Percentiles rank a stretch among this genome's conserved stretches.
Evolutionary conservation across 129 eudicot genomes (phyloP).

Genomic region (Tanacetum coccineum): DNA sequence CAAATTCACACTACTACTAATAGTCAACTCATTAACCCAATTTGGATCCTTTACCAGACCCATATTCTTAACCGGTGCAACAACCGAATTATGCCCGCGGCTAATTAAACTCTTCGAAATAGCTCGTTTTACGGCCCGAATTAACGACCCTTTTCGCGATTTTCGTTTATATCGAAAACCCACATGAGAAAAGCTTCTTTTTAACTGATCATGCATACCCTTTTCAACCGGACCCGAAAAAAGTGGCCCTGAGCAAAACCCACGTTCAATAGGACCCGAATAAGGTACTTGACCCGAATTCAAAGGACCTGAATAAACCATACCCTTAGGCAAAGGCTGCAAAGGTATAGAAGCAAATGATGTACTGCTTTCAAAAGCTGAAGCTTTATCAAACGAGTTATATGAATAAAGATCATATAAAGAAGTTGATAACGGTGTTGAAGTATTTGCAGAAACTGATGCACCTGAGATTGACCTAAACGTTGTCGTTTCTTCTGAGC

Average conservation of each 20-base stretch:
- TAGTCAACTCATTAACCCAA: slow-evolving; percentile 70
- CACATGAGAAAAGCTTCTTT: slow-evolving; percentile 73
- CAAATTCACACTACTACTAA: slow-evolving; percentile 64
- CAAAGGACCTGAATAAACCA: slow-evolving; percentile 56
- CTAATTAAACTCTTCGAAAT: slow-evolving; percentile 54
- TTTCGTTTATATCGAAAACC: slow-evolving; percentile 41
- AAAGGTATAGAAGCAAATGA: slow-evolving; percentile 84
- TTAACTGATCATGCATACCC: slow-evolving; percentile 51
- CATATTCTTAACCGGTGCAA: slow-evolving; percentile 66
- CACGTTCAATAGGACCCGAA: slow-evolving; percentile 78
- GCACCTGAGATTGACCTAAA: slow-evolving; percentile 96
- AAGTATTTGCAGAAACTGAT: slow-evolving; percentile 89
- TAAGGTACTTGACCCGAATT: slow-evolving; percentile 35
- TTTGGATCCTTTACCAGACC: slow-evolving; percentile 47
- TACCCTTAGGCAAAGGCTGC: slow-evolving; percentile 62
- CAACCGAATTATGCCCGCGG: slow-evolving; percentile 84
- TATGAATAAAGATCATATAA: slow-evolving; percentile 51
- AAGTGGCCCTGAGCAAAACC: slow-evolving; percentile 77
- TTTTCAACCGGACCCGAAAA: slow-evolving; percentile 76
- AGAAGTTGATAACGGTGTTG: slow-evolving; percentile 83
- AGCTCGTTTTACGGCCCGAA: slow-evolving; percentile 59
- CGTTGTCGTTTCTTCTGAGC: slow-evolving; percentile 67
- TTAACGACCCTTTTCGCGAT: slow-evolving; percentile 49
- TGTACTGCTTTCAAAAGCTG: slow-evolving; percentile 84
- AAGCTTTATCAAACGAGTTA: slow-evolving; percentile 49